phyloP scores from a whole-genome alignment of 768 basidiomycete species.

The Pleurotus citrinopileatus region DNA sequence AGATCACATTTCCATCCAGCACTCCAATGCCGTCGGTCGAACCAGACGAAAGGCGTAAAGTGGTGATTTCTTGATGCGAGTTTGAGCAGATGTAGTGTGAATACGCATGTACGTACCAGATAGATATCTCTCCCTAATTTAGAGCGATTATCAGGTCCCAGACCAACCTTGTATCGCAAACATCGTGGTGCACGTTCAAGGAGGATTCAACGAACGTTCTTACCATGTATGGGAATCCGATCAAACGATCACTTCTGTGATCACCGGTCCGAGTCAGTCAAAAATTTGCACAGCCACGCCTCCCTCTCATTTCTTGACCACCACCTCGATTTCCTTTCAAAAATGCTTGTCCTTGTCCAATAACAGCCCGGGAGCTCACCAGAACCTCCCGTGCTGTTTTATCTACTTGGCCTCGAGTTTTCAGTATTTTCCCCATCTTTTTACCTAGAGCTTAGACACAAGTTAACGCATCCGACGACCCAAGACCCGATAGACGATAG shows the following conservation, averaged over 20 bases:
- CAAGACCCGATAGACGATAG: too few relatives aligned
- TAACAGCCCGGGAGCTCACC: constrained; percentile 46
- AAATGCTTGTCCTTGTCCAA: constrained; percentile 51
- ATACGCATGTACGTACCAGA: too few relatives aligned
- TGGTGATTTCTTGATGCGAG: too few relatives aligned
- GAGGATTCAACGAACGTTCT: background rate
- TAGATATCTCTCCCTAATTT: too few relatives aligned
- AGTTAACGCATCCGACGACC: constrained; percentile 10
- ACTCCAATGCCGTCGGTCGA: too few relatives aligned
- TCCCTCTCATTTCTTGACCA: constrained; percentile 11
- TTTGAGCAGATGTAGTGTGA: too few relatives aligned
- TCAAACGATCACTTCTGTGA: background rate
- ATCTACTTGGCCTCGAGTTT: constrained; percentile 7
- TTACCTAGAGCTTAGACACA: constrained; percentile 21
- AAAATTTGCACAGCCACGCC: constrained; percentile 4
- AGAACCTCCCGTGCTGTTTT: constrained; percentile 32
- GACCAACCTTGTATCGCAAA: background rate
- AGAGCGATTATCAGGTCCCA: too few relatives aligned
- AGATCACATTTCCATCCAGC: too few relatives aligned
- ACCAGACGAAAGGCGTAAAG: too few relatives aligned
- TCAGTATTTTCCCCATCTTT: background rate
- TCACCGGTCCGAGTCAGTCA: background rate
- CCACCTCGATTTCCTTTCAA: constrained; percentile 11
- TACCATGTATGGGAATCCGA: background rate
- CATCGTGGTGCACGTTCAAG: background rate